Conservation (phyloP, 2,329 filamentous ascomycete genomes). For the Fusarium pseudograminearum region DNA sequence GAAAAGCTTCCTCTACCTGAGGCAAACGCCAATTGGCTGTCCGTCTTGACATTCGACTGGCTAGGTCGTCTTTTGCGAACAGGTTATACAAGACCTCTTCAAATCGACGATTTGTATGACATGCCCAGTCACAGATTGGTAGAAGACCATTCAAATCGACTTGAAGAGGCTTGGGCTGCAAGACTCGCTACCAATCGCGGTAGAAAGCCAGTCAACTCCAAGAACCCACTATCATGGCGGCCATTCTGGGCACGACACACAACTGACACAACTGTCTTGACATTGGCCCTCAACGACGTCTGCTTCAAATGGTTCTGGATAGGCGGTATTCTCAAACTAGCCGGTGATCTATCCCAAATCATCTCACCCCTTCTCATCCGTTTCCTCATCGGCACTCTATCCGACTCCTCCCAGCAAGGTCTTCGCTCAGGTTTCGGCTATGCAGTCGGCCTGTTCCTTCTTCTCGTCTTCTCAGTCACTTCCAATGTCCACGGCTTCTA, state of each 20-base stretch:
- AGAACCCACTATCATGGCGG: slow-evolving; percentile 5
- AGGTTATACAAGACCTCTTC: slow-evolving; percentile 29
- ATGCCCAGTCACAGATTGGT: slow-evolving; percentile 24
- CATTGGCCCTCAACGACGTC: slow-evolving; percentile 49
- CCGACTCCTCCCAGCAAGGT: slow-evolving; percentile 18
- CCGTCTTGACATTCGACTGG: slow-evolving; percentile 27
- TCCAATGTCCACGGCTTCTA: slow-evolving; percentile 33
- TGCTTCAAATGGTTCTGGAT: slow-evolving; percentile 50
- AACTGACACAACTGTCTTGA: slow-evolving; percentile 44
- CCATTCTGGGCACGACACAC: slow-evolving; percentile 47
- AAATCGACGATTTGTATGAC: slow-evolving; percentile 25
- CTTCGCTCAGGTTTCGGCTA: slow-evolving; percentile 30
- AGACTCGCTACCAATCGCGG: neutral
- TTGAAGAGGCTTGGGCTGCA: slow-evolving; percentile 25
- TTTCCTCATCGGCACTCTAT: slow-evolving; percentile 26
- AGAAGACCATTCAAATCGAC: slow-evolving; percentile 25
- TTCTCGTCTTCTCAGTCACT: slow-evolving; percentile 30
- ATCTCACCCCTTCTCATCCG: slow-evolving; percentile 28
- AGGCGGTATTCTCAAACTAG: slow-evolving; percentile 46
- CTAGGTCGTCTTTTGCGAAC: slow-evolving; percentile 17
- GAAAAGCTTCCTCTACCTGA: slow-evolving; percentile 17
- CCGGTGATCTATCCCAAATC: slow-evolving; percentile 42
- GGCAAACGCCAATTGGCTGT: slow-evolving; percentile 22
- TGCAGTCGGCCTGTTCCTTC: slow-evolving; percentile 4
- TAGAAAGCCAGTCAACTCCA: neutral